Base-by-base conservation (phyloP, 805 yeast genomes). In the Saccharomycopsis schoenii region DNA sequence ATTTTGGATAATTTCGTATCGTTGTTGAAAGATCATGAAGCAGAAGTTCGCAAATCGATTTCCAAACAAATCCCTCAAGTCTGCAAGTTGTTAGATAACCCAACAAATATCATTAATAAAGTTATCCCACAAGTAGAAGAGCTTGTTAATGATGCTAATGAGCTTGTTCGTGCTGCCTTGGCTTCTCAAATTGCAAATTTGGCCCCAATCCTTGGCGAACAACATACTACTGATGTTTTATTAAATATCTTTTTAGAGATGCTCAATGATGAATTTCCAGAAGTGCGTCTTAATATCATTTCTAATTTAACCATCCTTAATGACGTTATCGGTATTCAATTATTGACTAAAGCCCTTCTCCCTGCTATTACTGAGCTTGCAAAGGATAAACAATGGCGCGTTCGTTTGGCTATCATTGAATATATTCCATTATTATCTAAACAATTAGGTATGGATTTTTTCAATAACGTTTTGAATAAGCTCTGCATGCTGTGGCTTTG, bases 311-410 rank as follows among this genome's bases (percentile, higher is more conserved):
- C 93, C 65, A 84, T 87, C 51, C 97, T 94, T 41, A 93, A 94
- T 72, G 94, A 91, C 68, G 96, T 92, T 58, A 88, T 94, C 67
- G 99, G 99, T 37, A 90, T 94, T 66, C 92, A 87, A 67, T 76
- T 88, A 64, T 79, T 94, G 66, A 86, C 96, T 29, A 92, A 91
- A 68, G 86, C 91, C 47, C 78, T 94, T 65, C 79, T 94, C 66
- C 99, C 99, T 2, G 98, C 99, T 2, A 93, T 94, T 66, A 86
- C 96, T 11, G 97, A 93, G 67, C 80, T 94, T 66, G 98, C 99
- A 11, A 92, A 91, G 71, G 99, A 94, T 75, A 87, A 87, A 69
- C 93, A 92, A 70, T 94, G 99, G 99, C 84, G 99, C 70, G 97
- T 94, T 36, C 84, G 98, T 71, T 80, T 94, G 71, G 98, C 98